These are phyloP conservation scores for Tolypocladium nubicola DNA, from an alignment of 2,329 filamentous ascomycete species.

Conservation along the genomic window DNA sequence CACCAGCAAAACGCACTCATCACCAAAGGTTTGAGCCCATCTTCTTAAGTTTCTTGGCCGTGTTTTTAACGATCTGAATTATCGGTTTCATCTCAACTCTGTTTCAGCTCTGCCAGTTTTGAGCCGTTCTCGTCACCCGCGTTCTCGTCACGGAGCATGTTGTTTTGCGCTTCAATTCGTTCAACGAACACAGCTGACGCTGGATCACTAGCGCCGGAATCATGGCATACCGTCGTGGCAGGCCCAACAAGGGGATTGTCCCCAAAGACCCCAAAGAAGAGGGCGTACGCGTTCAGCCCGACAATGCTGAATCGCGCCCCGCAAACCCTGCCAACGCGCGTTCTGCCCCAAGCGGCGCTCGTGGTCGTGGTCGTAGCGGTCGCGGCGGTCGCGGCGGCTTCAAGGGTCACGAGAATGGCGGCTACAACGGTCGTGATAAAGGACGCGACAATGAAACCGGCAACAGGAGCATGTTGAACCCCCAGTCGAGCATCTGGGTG, in stretches of 20 bases:
- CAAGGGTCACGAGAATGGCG: neutral
- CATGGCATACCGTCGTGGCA: conserved; percentile 1
- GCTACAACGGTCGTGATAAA: neutral
- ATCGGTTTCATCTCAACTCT: neutral
- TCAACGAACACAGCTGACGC: neutral
- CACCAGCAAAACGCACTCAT: neutral
- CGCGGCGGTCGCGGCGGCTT: neutral
- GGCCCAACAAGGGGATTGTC: neutral
- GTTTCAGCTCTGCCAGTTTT: neutral
- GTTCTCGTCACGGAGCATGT: too few relatives aligned
- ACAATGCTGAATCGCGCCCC: conserved; percentile 1
- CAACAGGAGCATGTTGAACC: neutral
- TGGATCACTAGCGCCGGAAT: neutral
- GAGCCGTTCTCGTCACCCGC: neutral
- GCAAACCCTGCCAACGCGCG: neutral
- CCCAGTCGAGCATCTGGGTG: neutral
- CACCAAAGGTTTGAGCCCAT: neutral
- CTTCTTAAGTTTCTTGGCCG: neutral
- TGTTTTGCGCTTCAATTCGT: neutral
- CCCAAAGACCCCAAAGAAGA: neutral
- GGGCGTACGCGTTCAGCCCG: neutral
- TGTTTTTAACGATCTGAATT: neutral
- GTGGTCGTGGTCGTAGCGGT: neutral
- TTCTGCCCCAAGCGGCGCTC: neutral
- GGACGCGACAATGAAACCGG: neutral